Evolutionary conservation across 495 filamentous ascomycete species (phyloP).

Genomic region (Terfezia claveryi): DNA sequence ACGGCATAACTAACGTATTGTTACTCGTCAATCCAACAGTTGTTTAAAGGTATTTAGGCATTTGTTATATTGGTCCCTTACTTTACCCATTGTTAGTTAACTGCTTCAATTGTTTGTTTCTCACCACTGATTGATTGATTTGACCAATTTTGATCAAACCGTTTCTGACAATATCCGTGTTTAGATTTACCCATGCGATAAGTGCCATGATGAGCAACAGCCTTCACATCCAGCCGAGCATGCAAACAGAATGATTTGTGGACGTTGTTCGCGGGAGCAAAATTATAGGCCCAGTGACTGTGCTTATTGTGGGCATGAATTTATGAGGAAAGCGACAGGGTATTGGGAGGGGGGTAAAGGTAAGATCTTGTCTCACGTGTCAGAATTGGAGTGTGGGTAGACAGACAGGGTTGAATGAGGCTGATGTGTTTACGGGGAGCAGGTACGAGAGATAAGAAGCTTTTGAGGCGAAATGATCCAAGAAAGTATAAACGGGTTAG

Average conservation of each 20-base stretch:
- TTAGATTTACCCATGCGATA: slow-evolving; percentile 60
- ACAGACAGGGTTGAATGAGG: no score
- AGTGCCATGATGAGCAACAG: slow-evolving; percentile 49
- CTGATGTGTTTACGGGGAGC: no score
- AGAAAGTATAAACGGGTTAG: slow-evolving; percentile 42
- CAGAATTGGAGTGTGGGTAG: no score
- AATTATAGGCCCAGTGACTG: slow-evolving; percentile 64
- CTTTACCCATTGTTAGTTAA: no score
- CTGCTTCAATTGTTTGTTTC: no score
- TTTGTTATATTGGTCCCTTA: no score
- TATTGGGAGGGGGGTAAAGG: slow-evolving; percentile 73
- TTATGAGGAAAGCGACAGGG: slow-evolving; percentile 48
- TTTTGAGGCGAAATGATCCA: slow-evolving; percentile 56
- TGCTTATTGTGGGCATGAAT: slow-evolving; percentile 45
- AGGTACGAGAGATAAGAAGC: slow-evolving; percentile 37
- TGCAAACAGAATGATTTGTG: slow-evolving; percentile 77
- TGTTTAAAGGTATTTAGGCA: no score
- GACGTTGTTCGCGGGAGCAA: slow-evolving; percentile 64
- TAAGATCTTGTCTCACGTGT: no score
- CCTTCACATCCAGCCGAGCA: slow-evolving; percentile 60
- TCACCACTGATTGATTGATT: no score
- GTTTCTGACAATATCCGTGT: slow-evolving; percentile 18
- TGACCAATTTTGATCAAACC: slow-evolving; percentile 30
- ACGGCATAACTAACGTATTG: no score
- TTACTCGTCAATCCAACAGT: no score